phyloP scores from a whole-genome alignment of 1,139 yeast genomes.

The Pichia sp. region DNA sequence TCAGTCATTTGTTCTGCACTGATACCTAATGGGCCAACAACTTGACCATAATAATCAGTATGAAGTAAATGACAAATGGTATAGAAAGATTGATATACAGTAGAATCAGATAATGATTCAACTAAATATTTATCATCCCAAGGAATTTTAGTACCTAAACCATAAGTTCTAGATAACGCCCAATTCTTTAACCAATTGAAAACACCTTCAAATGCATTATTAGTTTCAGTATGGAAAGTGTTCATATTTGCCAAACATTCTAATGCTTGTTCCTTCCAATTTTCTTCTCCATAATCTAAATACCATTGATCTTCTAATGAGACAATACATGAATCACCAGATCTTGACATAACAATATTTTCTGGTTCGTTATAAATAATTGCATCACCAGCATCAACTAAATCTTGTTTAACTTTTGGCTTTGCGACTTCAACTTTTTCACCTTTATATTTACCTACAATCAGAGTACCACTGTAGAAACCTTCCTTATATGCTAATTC shows the following conservation, averaged over 20 bases:
- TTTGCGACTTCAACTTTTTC: constrained; percentile 89
- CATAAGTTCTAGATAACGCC: constrained; percentile 97
- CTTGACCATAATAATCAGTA: constrained; percentile 77
- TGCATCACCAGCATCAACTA: constrained; percentile 72
- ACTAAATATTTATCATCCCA: constrained; percentile 95
- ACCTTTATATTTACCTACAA: constrained; percentile 78
- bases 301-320: constrained; percentile 99
- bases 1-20: constrained; percentile 84
- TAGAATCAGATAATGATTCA: constrained; percentile 94
- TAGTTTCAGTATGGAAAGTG: constrained; percentile 77
- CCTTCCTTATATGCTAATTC: constrained; percentile 96
- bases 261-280: constrained; percentile 81
- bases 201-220: constrained; percentile 90
- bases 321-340: constrained; percentile 95
- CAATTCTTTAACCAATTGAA: constrained; percentile 96
- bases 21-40: constrained; percentile 65
- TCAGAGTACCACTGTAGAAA: constrained; percentile 82
- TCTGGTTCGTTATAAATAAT: constrained; percentile 95
- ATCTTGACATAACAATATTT: constrained; percentile 79
- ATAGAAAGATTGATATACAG: constrained; percentile 93
- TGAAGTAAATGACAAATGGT: constrained; percentile 87
- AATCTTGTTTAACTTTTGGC: constrained; percentile 76
- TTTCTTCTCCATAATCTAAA: constrained; percentile 93
- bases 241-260: constrained; percentile 76
- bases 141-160: constrained; percentile 92